Evolutionary conservation across 2,329 filamentous ascomycete species (phyloP).

Genomic region (Fusarium multiceps): DNA sequence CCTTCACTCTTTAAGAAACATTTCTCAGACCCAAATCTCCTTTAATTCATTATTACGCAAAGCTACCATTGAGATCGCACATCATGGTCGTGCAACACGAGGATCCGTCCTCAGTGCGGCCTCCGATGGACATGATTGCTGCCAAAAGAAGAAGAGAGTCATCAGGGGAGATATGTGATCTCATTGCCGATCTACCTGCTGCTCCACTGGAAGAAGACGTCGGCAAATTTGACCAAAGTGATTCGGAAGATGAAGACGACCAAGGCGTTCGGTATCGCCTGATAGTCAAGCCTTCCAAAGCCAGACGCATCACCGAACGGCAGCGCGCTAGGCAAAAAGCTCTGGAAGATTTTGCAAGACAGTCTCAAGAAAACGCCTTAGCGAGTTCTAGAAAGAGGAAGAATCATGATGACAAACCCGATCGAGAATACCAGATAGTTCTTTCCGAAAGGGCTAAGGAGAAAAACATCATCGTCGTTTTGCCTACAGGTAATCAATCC

Average conservation of each 20-base stretch:
- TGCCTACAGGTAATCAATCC: slow-evolving; percentile 77
- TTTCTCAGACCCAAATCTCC: neutral
- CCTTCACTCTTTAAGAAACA: too few relatives aligned
- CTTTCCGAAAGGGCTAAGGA: slow-evolving; percentile 88
- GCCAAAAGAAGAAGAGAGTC: too few relatives aligned
- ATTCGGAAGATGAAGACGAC: slow-evolving; percentile 45
- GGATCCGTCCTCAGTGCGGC: too few relatives aligned
- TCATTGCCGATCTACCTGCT: neutral
- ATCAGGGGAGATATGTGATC: neutral
- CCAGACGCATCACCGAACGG: slow-evolving; percentile 57
- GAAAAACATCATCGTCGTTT: slow-evolving; percentile 89
- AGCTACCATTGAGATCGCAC: neutral
- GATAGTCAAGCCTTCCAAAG: slow-evolving; percentile 47
- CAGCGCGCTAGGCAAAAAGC: slow-evolving; percentile 62
- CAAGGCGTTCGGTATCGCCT: slow-evolving; percentile 48
- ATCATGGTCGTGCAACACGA: too few relatives aligned
- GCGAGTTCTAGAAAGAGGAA: slow-evolving; percentile 48
- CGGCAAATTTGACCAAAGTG: slow-evolving; percentile 11
- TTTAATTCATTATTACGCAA: neutral
- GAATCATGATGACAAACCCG: too few relatives aligned
- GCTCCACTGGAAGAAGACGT: neutral
- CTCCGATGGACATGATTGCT: neutral
- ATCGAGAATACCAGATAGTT: slow-evolving; percentile 87
- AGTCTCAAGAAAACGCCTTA: slow-evolving; percentile 51
- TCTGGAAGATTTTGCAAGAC: slow-evolving; percentile 59